Evolutionary conservation across 495 filamentous ascomycete species (phyloP).

Genomic region (Annulohypoxylon moriforme): DNA sequence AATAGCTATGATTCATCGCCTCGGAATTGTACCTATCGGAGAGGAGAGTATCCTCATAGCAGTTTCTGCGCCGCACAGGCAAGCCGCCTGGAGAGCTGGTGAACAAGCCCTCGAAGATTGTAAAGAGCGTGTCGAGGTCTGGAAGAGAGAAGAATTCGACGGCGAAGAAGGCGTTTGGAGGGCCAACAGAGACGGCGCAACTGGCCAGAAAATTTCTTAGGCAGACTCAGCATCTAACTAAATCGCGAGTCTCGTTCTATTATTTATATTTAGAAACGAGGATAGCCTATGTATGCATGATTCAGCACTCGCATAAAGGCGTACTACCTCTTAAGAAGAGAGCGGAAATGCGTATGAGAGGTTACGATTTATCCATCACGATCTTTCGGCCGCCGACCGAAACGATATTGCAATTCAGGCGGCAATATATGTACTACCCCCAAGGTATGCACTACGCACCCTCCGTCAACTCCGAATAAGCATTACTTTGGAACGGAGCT

Average conservation of each 20-base stretch:
- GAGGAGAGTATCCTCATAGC: conserved; percentile 95
- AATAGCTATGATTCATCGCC: conserved; percentile 85
- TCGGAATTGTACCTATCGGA: conserved; percentile 84
- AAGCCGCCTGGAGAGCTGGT: conserved; percentile 86
- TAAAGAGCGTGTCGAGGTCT: conserved; percentile 89
- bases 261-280: neutral
- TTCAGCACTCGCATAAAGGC: neutral
- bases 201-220: conserved; percentile 56
- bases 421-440: neutral
- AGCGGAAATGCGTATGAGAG: neutral
- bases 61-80: conserved; percentile 85
- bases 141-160: conserved; percentile 93
- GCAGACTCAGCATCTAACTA: conserved; percentile 27
- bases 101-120: conserved; percentile 90
- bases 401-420: neutral
- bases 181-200: conserved; percentile 83
- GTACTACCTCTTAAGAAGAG: neutral
- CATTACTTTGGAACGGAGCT: neutral
- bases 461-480: neutral
- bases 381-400: neutral
- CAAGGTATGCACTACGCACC: neutral
- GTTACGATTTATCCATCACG: neutral
- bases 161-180: conserved; percentile 86
- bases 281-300: neutral
- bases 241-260: neutral